Percentiles rank a stretch among this genome's conserved stretches.
Evolutionary conservation across 495 filamentous ascomycete genomes (phyloP).

Genomic region (Lasiosphaeria miniovina): DNA sequence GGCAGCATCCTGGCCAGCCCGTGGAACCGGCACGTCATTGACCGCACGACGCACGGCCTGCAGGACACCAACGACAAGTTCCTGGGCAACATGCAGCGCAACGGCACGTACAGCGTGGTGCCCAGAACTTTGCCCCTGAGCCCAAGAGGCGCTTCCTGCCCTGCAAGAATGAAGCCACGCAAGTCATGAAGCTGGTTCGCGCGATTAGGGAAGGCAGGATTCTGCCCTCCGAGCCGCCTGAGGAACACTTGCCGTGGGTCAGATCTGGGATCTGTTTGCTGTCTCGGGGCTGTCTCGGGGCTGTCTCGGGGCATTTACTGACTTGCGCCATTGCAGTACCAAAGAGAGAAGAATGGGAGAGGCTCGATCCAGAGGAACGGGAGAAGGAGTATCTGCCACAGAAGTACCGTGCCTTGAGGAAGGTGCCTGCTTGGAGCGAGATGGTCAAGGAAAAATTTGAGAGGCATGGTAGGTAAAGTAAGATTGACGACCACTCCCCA

Average conservation of each 20-base stretch:
- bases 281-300: too few relatives aligned
- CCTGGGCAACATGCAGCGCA: conserved; percentile 91
- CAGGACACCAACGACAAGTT: conserved; percentile 95
- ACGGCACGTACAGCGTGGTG: conserved; percentile 90
- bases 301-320: conserved; percentile 4
- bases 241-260: conserved; percentile 75
- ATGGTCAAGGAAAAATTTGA: conserved; percentile 96
- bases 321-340: conserved; percentile 36
- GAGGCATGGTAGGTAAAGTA: conserved; percentile 54
- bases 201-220: conserved; percentile 94
- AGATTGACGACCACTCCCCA: neutral
- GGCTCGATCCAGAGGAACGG: conserved; percentile 82
- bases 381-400: conserved; percentile 85
- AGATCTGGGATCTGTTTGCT: neutral
- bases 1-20: conserved; percentile 81
- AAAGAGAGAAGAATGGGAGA: conserved; percentile 81
- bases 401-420: conserved; percentile 76
- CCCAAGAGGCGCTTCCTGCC: conserved; percentile 89
- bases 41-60: conserved; percentile 67
- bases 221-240: conserved; percentile 80
- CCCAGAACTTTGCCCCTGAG: too few relatives aligned
- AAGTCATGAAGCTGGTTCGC: conserved; percentile 96
- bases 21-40: conserved; percentile 86
- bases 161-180: conserved; percentile 96
- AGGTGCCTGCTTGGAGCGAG: conserved; percentile 87